phyloP scores from a whole-genome alignment of 2,329 filamentous ascomycete species.

The Lasiodiplodia sp. region DNA sequence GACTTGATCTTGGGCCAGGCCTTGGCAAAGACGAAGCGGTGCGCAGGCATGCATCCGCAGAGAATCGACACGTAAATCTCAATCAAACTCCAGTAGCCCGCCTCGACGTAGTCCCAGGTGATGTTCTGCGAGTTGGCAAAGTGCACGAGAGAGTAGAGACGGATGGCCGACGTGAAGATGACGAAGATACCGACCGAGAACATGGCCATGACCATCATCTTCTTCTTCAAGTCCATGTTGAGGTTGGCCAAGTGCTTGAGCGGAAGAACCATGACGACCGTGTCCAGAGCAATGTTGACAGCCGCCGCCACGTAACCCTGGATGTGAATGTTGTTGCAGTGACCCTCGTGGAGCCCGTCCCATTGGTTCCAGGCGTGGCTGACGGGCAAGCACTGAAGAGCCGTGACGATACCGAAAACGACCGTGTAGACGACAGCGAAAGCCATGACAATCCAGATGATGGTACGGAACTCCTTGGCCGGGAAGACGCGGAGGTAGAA shows the following conservation, averaged over 20 bases:
- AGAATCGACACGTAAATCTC: slow-evolving; percentile 50
- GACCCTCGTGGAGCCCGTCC: slow-evolving; percentile 37
- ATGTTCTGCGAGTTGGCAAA: slow-evolving; percentile 53
- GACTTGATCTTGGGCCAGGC: slow-evolving; percentile 29
- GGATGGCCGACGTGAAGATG: slow-evolving; percentile 51
- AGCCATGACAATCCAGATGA: slow-evolving; percentile 39
- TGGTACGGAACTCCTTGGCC: slow-evolving; percentile 36
- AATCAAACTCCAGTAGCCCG: slow-evolving; percentile 50
- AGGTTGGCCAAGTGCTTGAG: slow-evolving; percentile 41
- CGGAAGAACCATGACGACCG: slow-evolving; percentile 41
- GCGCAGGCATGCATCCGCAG: slow-evolving; percentile 52
- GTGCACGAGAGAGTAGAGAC: slow-evolving; percentile 52
- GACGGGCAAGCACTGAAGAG: slow-evolving; percentile 37
- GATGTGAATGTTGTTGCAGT: slow-evolving; percentile 44
- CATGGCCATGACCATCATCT: slow-evolving; percentile 46
- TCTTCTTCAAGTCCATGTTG: slow-evolving; percentile 43
- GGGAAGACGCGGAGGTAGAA: slow-evolving; percentile 47
- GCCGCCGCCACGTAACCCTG: slow-evolving; percentile 42
- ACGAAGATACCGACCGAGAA: slow-evolving; percentile 49
- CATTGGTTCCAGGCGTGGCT: slow-evolving; percentile 37
- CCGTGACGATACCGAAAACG: slow-evolving; percentile 32
- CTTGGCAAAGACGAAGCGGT: slow-evolving; percentile 34
- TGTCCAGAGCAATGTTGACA: slow-evolving; percentile 44
- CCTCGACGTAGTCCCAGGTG: slow-evolving; percentile 50
- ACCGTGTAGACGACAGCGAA: slow-evolving; percentile 38